Conservation (phyloP, 495 filamentous ascomycete genomes). For the Xylaria scruposa region DNA sequence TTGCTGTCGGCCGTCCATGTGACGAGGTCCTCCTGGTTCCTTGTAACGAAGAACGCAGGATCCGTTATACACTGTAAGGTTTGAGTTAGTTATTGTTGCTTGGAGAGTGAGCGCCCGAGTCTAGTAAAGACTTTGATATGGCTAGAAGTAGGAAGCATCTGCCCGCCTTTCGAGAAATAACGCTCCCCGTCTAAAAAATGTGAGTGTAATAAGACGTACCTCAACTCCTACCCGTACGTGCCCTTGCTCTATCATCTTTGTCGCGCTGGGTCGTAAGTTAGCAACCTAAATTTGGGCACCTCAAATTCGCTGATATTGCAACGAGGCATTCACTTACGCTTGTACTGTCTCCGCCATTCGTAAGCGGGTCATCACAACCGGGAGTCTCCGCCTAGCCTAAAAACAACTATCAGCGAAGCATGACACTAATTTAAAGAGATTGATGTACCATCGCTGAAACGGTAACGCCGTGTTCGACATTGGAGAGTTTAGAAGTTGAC, state of each 20-base stretch:
- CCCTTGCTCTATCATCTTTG: slow-evolving; percentile 90
- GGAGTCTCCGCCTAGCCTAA: slow-evolving; percentile 66
- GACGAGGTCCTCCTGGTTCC: slow-evolving; percentile 94
- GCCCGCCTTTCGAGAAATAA: neutral
- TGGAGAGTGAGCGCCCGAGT: neutral
- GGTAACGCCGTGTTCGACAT: slow-evolving; percentile 84
- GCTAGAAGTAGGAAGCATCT: neutral
- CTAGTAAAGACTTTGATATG: too few species aligned
- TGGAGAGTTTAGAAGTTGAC: slow-evolving; percentile 73
- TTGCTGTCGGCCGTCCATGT: slow-evolving; percentile 97
- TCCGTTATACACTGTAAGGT: slow-evolving; percentile 67
- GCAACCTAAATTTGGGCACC: neutral
- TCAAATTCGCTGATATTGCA: neutral
- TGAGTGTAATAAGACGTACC: slow-evolving; percentile 48
- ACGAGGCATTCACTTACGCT: slow-evolving; percentile 40
- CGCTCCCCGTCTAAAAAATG: neutral
- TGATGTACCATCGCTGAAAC: slow-evolving; percentile 76
- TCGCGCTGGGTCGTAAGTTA: slow-evolving; percentile 49
- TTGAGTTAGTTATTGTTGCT: neutral
- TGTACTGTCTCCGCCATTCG: slow-evolving; percentile 89
- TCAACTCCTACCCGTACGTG: slow-evolving; percentile 94
- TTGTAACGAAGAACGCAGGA: slow-evolving; percentile 75
- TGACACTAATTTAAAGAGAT: too few species aligned
- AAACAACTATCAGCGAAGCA: neutral
- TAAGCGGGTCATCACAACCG: slow-evolving; percentile 84